phyloP scores from a whole-genome alignment of 2,329 filamentous ascomycete genomes.

The Fusarium xylarioides region DNA sequence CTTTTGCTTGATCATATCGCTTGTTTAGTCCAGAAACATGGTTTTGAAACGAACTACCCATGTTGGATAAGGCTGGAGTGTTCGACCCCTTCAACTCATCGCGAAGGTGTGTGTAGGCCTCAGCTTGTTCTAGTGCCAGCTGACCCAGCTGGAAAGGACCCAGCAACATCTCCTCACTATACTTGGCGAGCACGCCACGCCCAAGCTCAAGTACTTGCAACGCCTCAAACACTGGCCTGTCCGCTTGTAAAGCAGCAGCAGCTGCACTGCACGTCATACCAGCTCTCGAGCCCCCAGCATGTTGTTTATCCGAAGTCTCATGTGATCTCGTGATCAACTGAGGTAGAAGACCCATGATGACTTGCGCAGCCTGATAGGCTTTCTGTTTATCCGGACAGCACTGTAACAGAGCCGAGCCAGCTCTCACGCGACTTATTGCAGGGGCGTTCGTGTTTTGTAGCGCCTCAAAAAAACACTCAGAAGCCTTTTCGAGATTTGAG shows the following conservation, averaged over 20 bases:
- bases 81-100: rapidly evolving
- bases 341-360: background rate
- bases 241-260: background rate
- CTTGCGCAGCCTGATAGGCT: background rate
- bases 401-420: background rate
- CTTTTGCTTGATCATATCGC: background rate
- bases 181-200: background rate
- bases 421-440: background rate
- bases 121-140: rapidly evolving
- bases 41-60: rapidly evolving
- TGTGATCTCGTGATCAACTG: background rate
- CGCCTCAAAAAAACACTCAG: rapidly evolving
- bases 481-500: background rate
- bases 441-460: background rate
- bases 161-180: rapidly evolving
- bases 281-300: background rate
- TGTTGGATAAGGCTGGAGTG: rapidly evolving
- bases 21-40: background rate
- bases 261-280: background rate
- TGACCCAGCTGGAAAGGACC: background rate
- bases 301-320: background rate
- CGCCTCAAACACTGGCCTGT: background rate
- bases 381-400: background rate
- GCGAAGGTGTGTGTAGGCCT: background rate
- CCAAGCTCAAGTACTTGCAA: background rate